A percentile compares a stretch with the other conserved stretches of the same genome.
phyloP scores from a whole-genome alignment of 345 rosid genomes.

The Schrenkiella parvula region DNA sequence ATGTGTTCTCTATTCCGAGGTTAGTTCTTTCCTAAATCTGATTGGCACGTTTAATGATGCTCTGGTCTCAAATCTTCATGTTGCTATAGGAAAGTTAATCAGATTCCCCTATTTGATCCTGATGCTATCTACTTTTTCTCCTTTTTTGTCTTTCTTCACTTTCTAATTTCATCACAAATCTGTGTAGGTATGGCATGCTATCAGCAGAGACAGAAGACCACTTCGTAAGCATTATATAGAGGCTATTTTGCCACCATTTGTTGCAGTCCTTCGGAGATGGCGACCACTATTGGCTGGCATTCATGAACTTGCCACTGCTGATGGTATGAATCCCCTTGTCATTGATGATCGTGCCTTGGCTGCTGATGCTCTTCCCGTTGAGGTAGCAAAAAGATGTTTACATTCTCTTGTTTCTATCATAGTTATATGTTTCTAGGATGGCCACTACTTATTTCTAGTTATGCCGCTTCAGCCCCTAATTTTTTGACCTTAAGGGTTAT shows the following conservation, averaged over 20 bases:
- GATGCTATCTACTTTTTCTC: constrained; percentile 10
- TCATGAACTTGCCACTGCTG: constrained; percentile 97
- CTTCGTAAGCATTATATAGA: constrained; percentile 93
- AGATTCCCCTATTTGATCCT: constrained; percentile 14
- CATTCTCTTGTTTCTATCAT: not conserved
- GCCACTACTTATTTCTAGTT: constrained; percentile 17
- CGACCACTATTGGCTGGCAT: constrained; percentile 94
- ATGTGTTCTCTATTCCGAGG: constrained; percentile 98
- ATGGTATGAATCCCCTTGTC: constrained; percentile 93
- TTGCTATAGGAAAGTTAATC: constrained; percentile 10
- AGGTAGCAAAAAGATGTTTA: constrained; percentile 49
- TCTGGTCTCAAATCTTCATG: constrained; percentile 23
- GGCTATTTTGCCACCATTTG: constrained; percentile 92
- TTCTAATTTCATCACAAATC: constrained; percentile 17
- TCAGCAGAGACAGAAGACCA: constrained; percentile 75
- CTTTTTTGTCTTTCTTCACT: constrained; percentile 4
- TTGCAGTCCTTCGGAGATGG: constrained; percentile 98
- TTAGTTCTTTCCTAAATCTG: constrained; percentile 44
- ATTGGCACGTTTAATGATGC: constrained; percentile 10
- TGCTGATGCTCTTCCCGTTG: constrained; percentile 83
- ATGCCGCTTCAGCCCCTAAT: constrained; percentile 6
- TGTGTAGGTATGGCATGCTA: constrained; percentile 93
- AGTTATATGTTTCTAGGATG: constrained; percentile 14
- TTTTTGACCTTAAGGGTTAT: not conserved
- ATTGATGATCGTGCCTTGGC: constrained; percentile 95